Evolutionary conservation across 306 rosid species (phyloP), one percentile per base, ranked within the genome.

Genomic region (Cicer judaicum): DNA sequence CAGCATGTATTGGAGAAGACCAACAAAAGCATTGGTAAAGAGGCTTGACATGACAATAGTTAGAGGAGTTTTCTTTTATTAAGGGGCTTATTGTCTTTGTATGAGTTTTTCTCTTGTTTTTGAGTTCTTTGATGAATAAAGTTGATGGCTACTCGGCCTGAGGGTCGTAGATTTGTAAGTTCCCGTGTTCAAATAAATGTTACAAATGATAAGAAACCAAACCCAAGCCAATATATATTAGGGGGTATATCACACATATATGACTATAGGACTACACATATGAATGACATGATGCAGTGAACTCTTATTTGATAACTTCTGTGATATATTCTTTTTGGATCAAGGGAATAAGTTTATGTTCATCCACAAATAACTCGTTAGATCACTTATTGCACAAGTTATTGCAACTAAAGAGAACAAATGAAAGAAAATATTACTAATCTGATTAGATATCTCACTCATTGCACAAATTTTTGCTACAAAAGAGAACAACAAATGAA

Each of bases 291-390:
- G 52, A 89, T 84, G 36, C 92, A 86, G 70, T 93, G 98, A 38
- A 96, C 92, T 60, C 96, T 91, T 93, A 73, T 83, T 77, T 83
- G 90, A 79, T 72, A 93, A 80, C 78, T 86, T 83, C 92, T 70
- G 69, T 67, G 57, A 85, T 88, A 76, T 80, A 29, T 89, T 74
- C 75, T 89, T 77, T 89, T 91, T 90, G 87, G 87, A 60, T 88
- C 92, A 43, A 89, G 85, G 8, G 91, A 88, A 83, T 83, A 82
- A 15, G 3, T 88, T 93, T 70, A 89, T 80, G 77, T 89, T 80
- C 78, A 84, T 91, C 82, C 98, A 71, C 72, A 93, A 78, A 86
- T 89, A 93, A 83, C 91, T 89, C 88, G 89, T 80, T 78, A 90
- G 77, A 64, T 93, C 97, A 80, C 96, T 84, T 39, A 83, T 48